Evolutionary conservation across 106 monocot species (phyloP), one percentile per base, ranked within the genome.

Genomic region (Allium fistulosum): DNA sequence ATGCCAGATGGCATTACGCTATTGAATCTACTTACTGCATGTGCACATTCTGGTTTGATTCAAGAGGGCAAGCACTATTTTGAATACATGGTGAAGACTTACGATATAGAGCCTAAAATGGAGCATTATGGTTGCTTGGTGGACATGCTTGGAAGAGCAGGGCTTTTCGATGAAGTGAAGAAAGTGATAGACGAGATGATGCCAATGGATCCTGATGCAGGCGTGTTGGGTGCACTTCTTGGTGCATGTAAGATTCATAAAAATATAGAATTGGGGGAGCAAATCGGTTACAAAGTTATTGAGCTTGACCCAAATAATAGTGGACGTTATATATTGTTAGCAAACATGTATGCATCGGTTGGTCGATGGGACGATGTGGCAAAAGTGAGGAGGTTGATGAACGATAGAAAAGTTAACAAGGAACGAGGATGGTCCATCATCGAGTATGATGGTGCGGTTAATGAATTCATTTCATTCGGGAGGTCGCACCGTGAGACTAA

Each of bases 41-140:
- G 97, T 57, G 86, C 87, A 3, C 88, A 92, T 60, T 26, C 76
- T 8, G 97, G 97, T 6, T 52, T 87, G 53, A 76, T 97, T 14
- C 3, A 52, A 0, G 76, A 86, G 55, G 92, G 97, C 0, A 64
- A 63, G 9, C 46, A 75, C 46, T 82, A 82, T 61, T 92, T 97
- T 69, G 53, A 72, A 0, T 70, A 79, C 56, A 85, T 97, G 69
- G 75, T 69, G 12, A 7, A 62, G 10, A 53, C n/a, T 52, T 79
- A 74, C n/a, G 69, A 63, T 6, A 72, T 92, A 12, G 72, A 81
- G 57, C 92, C 86, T 15, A 82, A 84, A 68, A 77, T 80, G 73
- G 88, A 84, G 72, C 97, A 97, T 57, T 92, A 62, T 46, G 88
- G 89, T 10, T 89, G 88, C 73, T 67, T 97, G 64, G 92, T 89